Conservation (phyloP, 1,284 basidiomycete genomes). For the Ceratobasidium sp. region DNA sequence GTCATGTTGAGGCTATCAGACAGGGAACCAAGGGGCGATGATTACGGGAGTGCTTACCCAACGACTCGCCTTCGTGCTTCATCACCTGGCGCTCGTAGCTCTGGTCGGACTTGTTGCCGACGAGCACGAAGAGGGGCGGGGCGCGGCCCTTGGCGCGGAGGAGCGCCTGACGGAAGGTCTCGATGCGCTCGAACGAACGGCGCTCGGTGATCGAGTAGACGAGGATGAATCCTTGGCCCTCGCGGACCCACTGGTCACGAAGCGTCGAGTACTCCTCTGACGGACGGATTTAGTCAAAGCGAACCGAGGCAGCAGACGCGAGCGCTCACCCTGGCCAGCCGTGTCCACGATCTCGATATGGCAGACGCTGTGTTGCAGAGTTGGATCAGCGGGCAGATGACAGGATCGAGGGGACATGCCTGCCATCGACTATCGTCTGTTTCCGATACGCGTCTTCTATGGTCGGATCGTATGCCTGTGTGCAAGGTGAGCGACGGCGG, state of each 20-base stretch:
- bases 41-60: slow-evolving; percentile 13
- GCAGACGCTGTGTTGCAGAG: slow-evolving; percentile 20
- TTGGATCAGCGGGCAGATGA: slow-evolving; percentile 6
- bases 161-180: slow-evolving; percentile 34
- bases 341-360: slow-evolving; percentile 52
- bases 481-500: slow-evolving; percentile 4
- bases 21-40: not conserved
- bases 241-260: slow-evolving; percentile 43
- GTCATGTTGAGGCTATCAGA: slow-evolving; percentile 15
- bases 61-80: slow-evolving; percentile 30
- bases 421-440: slow-evolving; percentile 52
- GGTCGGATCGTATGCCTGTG: slow-evolving; percentile 51
- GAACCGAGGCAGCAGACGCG: slow-evolving; percentile 4
- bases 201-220: slow-evolving; percentile 44
- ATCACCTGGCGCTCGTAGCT: slow-evolving; percentile 41
- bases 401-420: slow-evolving; percentile 50
- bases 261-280: slow-evolving; percentile 43
- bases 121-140: slow-evolving; percentile 37
- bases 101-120: slow-evolving; percentile 44
- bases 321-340: slow-evolving; percentile 50
- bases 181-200: slow-evolving; percentile 41
- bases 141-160: slow-evolving; percentile 34
- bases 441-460: slow-evolving; percentile 54
- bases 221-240: slow-evolving; percentile 43
- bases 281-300: slow-evolving; percentile 31